Percentiles rank a stretch among this genome's conserved stretches.
These are phyloP conservation scores for Curvularia sp. DNA, from an alignment of 2,329 filamentous ascomycete species.

Conservation along the genomic window DNA sequence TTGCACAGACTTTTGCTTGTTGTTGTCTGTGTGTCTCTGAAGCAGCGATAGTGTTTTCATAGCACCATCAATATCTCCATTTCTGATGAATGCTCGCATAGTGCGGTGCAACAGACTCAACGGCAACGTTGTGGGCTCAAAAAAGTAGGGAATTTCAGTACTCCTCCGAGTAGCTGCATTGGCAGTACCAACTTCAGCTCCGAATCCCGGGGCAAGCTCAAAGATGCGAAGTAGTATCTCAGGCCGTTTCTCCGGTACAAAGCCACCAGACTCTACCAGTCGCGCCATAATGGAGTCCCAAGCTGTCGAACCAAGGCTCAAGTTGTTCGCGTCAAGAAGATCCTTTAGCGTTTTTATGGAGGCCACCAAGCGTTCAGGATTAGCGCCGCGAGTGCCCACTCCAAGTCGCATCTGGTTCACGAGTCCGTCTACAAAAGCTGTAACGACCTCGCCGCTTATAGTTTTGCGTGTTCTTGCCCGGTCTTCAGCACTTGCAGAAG, in stretches of 20 bases:
- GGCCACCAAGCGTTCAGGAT: constrained; percentile 44
- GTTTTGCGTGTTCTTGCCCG: constrained; percentile 53
- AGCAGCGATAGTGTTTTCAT: constrained; percentile 50
- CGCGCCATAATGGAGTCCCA: constrained; percentile 60
- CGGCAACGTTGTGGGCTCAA: constrained; percentile 54
- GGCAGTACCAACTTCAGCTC: constrained; percentile 48
- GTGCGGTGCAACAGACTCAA: constrained; percentile 55
- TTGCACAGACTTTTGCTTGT: constrained; percentile 53
- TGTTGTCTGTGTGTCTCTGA: constrained; percentile 53
- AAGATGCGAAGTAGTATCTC: constrained; percentile 52
- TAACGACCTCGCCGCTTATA: constrained; percentile 66
- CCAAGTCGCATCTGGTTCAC: constrained; percentile 56
- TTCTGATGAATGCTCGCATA: constrained; percentile 50
- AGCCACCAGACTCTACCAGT: constrained; percentile 57
- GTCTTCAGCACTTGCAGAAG: constrained; percentile 31
- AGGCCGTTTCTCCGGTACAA: constrained; percentile 57
- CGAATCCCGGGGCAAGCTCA: constrained; percentile 52
- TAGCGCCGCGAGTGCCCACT: constrained; percentile 51
- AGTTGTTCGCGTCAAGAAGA: constrained; percentile 48
- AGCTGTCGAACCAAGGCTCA: constrained; percentile 52
- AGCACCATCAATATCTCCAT: constrained; percentile 51
- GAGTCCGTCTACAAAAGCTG: constrained; percentile 62
- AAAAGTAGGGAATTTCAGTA: constrained; percentile 50
- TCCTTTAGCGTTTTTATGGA: constrained; percentile 48
- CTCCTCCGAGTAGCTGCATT: constrained; percentile 42